phyloP scores from a whole-genome alignment of 2,329 filamentous ascomycete species.

The Nemania diffusa region DNA sequence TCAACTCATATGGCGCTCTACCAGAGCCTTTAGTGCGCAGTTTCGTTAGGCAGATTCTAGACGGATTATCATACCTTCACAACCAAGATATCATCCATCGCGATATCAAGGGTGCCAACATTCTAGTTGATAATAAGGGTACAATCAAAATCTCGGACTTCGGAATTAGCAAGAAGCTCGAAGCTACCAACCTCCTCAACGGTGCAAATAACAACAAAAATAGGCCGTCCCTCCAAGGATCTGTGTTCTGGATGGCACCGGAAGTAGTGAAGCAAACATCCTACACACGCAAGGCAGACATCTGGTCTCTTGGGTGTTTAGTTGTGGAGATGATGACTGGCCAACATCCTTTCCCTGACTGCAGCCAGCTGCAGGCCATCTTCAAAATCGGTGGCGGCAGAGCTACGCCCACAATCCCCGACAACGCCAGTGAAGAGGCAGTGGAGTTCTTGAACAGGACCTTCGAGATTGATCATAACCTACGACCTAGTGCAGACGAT shows the following conservation, averaged over 20 bases:
- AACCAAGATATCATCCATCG: conserved; percentile 96
- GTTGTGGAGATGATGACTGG: conserved; percentile 99
- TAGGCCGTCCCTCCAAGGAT: conserved; percentile 87
- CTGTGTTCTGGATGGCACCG: conserved; percentile 99
- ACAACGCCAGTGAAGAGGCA: conserved; percentile 85
- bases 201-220: conserved; percentile 75
- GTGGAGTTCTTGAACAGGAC: conserved; percentile 85
- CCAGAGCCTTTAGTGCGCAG: conserved; percentile 93
- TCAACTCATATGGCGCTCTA: conserved; percentile 96
- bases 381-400: conserved; percentile 96
- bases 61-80: conserved; percentile 92
- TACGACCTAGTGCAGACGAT: conserved; percentile 91
- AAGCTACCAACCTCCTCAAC: conserved; percentile 84
- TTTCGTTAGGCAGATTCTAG: conserved; percentile 95
- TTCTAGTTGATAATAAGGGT: conserved; percentile 98
- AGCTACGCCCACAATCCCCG: conserved; percentile 87
- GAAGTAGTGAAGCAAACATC: conserved; percentile 98
- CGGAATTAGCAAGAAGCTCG: conserved; percentile 97
- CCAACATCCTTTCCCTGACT: conserved; percentile 94
- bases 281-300: conserved; percentile 98
- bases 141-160: conserved; percentile 99
- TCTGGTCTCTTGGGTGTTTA: conserved; percentile 96
- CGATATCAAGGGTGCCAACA: conserved; percentile 99
- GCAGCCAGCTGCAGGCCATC: conserved; percentile 95
- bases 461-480: conserved; percentile 95